Conservation (phyloP, 1,139 yeast species). For the Blastobotrys aristatus region DNA sequence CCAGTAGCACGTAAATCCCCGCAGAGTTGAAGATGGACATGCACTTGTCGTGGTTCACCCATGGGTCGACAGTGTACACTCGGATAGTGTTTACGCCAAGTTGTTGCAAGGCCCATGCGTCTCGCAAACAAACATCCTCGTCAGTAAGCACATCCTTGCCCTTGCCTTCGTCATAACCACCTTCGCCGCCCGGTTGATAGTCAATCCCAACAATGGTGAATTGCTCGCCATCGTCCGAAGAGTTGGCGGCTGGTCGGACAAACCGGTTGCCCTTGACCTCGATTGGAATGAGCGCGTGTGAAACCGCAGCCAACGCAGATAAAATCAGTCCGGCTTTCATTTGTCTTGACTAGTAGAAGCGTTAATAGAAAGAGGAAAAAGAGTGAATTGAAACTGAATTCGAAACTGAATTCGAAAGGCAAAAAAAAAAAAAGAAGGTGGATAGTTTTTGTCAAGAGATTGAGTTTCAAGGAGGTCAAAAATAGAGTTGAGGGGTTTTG, state of each 20-base stretch:
- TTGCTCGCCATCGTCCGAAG: conserved; percentile 22
- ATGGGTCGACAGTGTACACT: conserved; percentile 72
- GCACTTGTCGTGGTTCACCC: conserved; percentile 76
- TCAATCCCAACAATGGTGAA: conserved; percentile 61
- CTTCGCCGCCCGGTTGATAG: conserved; percentile 71
- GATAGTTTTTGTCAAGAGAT: neutral
- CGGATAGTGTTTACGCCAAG: conserved; percentile 61
- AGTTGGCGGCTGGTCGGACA: conserved; percentile 60
- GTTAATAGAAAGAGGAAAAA: neutral
- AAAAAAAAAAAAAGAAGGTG: neutral
- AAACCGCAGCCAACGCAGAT: neutral
- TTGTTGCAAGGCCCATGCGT: conserved; percentile 69
- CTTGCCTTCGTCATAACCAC: conserved; percentile 44
- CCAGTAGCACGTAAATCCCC: conserved; percentile 82
- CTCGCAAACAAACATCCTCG: conserved; percentile 68
- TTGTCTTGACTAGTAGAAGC: neutral
- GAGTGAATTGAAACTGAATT: neutral
- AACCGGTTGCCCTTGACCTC: conserved; percentile 62
- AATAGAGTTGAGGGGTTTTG: neutral
- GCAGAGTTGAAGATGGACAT: conserved; percentile 82
- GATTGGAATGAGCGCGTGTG: conserved; percentile 40
- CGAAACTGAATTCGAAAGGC: neutral
- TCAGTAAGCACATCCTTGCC: conserved; percentile 71
- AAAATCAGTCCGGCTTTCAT: conserved; percentile 4
- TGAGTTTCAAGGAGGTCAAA: neutral